phyloP scores from a whole-genome alignment of 163 green algal genomes.

The Chlorella variabilis region DNA sequence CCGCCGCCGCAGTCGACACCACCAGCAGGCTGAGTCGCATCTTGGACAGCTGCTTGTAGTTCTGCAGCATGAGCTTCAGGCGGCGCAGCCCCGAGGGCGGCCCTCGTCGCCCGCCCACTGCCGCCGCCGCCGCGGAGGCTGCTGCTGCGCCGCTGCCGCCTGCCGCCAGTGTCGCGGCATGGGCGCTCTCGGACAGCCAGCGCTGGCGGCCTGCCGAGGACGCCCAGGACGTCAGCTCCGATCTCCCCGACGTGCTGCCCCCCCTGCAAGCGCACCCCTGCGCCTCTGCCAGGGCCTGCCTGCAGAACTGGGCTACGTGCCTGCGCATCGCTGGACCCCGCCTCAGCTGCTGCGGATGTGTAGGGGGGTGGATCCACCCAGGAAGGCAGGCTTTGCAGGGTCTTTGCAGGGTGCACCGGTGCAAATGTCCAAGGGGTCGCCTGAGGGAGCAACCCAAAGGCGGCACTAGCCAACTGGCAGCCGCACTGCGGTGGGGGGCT shows the following conservation, averaged over 20 bases:
- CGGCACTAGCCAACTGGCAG: too few relatives aligned
- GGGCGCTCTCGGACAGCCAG: background rate
- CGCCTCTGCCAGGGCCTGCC: conserved; percentile 1
- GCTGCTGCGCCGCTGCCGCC: conserved; percentile 7
- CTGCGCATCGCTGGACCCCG: conserved; percentile 17
- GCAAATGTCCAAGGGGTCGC: too few relatives aligned
- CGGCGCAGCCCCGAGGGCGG: background rate
- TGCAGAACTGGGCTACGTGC: background rate
- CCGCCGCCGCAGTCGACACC: conserved; percentile 84
- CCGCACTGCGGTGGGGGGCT: too few relatives aligned
- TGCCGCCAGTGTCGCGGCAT: background rate
- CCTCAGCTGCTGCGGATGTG: too few relatives aligned
- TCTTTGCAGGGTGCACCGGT: too few relatives aligned
- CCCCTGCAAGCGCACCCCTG: background rate
- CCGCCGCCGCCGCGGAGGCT: background rate
- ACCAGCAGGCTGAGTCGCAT: conserved; percentile 90
- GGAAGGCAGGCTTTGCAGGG: too few relatives aligned
- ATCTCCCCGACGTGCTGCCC: conserved; percentile 18
- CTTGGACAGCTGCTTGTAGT: conserved; percentile 94
- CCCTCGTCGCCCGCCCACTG: background rate
- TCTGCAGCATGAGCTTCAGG: conserved; percentile 43
- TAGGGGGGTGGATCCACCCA: too few relatives aligned
- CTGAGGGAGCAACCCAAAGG: too few relatives aligned
- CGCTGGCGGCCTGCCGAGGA: background rate
- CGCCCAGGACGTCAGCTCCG: background rate